Evolutionary conservation across 352 stramenopile species (phyloP).

Genomic region (Globisporangium cylindrosporum): DNA sequence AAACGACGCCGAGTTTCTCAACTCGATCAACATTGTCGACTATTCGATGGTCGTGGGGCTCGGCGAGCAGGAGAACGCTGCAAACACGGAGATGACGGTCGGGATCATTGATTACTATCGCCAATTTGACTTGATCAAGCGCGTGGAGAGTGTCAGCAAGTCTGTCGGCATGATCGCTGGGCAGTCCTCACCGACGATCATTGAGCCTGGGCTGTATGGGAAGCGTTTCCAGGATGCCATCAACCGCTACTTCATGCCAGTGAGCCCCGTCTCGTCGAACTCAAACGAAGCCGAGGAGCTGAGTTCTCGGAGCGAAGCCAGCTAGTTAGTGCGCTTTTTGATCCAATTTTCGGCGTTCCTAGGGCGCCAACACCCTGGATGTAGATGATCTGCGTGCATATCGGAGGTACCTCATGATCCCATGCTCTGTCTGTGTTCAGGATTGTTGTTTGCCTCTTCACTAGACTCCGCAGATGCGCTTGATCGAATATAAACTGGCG

Average conservation of each 20-base stretch:
- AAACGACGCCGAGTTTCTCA: constrained; percentile 97
- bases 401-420: background rate
- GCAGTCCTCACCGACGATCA: constrained; percentile 96
- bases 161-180: constrained; percentile 98
- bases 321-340: background rate
- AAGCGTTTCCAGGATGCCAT: constrained; percentile 95
- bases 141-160: constrained; percentile 98
- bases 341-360: background rate
- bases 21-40: constrained; percentile 98
- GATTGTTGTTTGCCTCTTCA: background rate
- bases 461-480: background rate
- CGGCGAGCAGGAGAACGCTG: constrained; percentile 25
- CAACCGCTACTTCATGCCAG: constrained; percentile 96
- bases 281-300: constrained; percentile 27
- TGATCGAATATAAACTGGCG: constrained; percentile 14
- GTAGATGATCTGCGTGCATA: background rate
- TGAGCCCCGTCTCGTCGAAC: constrained; percentile 78
- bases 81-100: constrained; percentile 87
- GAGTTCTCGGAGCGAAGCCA: background rate
- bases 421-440: background rate
- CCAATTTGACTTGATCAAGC: constrained; percentile 99
- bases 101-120: constrained; percentile 99
- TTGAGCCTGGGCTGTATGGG: constrained; percentile 96
- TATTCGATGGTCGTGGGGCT: constrained; percentile 98
- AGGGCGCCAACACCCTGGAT: background rate